Percentiles rank a stretch among this genome's conserved stretches.
These are phyloP conservation scores for Porogramme epimiltina DNA, from an alignment of 1,284 basidiomycete species.

Conservation along the genomic window DNA sequence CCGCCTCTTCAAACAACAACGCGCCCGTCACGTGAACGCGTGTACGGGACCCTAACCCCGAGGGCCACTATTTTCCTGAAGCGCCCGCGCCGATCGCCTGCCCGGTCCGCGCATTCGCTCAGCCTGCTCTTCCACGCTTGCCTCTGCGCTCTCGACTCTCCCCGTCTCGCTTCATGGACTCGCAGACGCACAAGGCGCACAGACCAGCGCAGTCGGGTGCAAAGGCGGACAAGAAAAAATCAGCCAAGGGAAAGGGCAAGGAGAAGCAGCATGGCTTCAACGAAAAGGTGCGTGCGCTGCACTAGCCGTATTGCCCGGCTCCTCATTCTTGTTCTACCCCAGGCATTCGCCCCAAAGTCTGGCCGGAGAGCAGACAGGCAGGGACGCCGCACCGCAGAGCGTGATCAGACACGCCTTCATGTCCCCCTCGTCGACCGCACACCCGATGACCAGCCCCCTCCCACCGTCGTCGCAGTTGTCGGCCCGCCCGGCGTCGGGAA, in stretches of 20 bases:
- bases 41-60: neutral
- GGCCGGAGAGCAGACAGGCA: slow-evolving; percentile 87
- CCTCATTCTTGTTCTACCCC: slow-evolving; percentile 2
- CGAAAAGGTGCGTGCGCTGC: slow-evolving; percentile 70
- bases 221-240: slow-evolving; percentile 74
- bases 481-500: slow-evolving; percentile 98
- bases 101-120: neutral
- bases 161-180: slow-evolving; percentile 56
- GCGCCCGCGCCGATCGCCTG: neutral
- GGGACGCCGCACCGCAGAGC: slow-evolving; percentile 89
- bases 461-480: slow-evolving; percentile 95
- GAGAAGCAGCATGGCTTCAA: slow-evolving; percentile 80
- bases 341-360: slow-evolving; percentile 94
- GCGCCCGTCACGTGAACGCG: slow-evolving; percentile 28
- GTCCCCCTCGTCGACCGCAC: slow-evolving; percentile 96
- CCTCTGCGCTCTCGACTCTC: neutral
- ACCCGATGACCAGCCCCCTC: slow-evolving; percentile 90
- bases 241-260: slow-evolving; percentile 56
- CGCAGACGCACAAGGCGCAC: slow-evolving; percentile 77
- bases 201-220: slow-evolving; percentile 69
- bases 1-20: slow-evolving; percentile 22
- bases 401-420: slow-evolving; percentile 93
- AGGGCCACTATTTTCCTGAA: neutral
- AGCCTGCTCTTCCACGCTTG: neutral
- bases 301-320: neutral